phyloP scores from a whole-genome alignment of 306 rosid genomes.

The Lathyrus aphaca region DNA sequence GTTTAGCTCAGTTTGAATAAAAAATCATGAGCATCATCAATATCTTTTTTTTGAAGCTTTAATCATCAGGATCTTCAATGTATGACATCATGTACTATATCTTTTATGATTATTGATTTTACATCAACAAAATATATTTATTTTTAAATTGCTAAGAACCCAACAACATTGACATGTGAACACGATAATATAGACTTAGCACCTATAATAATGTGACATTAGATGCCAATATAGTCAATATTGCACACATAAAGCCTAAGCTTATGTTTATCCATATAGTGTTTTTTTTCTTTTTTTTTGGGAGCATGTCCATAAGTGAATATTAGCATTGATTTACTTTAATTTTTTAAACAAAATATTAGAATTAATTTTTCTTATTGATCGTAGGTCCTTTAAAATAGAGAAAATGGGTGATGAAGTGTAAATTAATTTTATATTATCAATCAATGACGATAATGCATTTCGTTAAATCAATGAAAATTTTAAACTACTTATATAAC shows the following conservation, averaged over 20 bases:
- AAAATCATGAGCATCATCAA: not conserved
- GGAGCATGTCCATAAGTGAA: not conserved
- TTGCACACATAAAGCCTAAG: slow-evolving; percentile 5
- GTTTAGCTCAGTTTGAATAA: not conserved
- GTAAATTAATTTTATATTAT: no score
- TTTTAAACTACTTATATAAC: no score
- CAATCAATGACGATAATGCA: no score
- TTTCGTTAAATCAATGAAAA: no score
- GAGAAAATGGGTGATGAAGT: no score
- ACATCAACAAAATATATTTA: no score
- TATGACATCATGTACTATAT: no score
- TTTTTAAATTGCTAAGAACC: no score
- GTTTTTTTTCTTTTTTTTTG: slow-evolving; percentile 1
- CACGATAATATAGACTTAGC: slow-evolving; percentile 7
- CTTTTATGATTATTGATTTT: no score
- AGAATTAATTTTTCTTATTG: no score
- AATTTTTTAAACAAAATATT: no score
- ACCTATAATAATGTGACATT: not conserved
- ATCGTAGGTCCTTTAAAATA: no score
- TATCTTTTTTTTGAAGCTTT: not conserved
- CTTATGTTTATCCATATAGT: slow-evolving; percentile 19
- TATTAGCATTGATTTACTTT: not conserved
- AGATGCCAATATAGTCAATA: slow-evolving; percentile 9
- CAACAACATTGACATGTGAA: slow-evolving; percentile 24
- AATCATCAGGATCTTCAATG: not conserved